Base-by-base conservation (phyloP, 2,329 filamentous ascomycete species). In the Drechslera avenae region DNA sequence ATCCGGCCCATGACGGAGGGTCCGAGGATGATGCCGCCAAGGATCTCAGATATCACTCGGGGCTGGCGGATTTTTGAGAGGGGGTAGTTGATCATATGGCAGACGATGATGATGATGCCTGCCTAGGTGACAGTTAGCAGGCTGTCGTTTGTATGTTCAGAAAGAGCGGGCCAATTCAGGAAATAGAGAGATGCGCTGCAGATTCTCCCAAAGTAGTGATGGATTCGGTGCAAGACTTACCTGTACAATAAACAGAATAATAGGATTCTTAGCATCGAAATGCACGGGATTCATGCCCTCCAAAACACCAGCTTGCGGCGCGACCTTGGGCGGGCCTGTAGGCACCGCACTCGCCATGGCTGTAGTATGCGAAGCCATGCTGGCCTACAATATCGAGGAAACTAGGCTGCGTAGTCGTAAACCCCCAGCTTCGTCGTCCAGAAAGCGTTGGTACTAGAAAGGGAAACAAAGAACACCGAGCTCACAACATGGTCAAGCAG, bases 1-100 rank as follows among this genome's bases (percentile, higher is more conserved):
- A 96, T 91, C 44, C 88, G 86, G 66, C 91, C 91, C 85, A 96
- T 88, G 17, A 95, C 88, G 0, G 91, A 94, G 1, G 91, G 91
- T 3, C 91, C 91, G 1, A 96, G 81, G 31, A 96, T 73, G 66
- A 94, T 90, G 45, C 89, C 90, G n/a, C 88, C 89, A 47, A 93
- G 85, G 51, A 94, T 89, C 75, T 94, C 90, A 41, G 89, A 87
- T 63, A 94, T 92, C 60, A 94, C 90, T 39, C 88, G 85, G 56
- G 90, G 90, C 68, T 94, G 90, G 48, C 88, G 85, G 41, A 94
- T 80, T 64, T 86, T 87, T 61, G 87, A 87, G 4, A 93, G 81
- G 8, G 89, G 90, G 76, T 83, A 91, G 69, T 93, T 88, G 16
- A 92, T 78, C 36, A 89, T 72, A 26, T 87, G 86, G 65, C 87